These are phyloP conservation scores for Vigna trinervia DNA, from an alignment of 306 rosid genomes.

Conservation along the genomic window DNA sequence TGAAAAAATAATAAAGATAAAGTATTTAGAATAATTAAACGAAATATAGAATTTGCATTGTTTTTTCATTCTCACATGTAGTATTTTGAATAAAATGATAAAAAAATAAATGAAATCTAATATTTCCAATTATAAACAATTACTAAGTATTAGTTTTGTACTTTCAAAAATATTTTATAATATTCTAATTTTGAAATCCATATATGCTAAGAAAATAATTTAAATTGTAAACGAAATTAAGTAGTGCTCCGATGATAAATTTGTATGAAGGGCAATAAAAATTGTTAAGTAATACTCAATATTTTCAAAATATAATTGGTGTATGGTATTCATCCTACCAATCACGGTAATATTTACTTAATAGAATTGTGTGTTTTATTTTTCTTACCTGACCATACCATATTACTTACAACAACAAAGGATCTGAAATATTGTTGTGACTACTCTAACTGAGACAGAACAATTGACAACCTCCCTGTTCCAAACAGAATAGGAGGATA, in stretches of 20 bases:
- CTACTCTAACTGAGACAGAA: not conserved
- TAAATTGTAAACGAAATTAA: not conserved
- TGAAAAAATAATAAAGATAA: not conserved
- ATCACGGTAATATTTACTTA: not conserved
- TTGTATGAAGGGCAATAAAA: not conserved
- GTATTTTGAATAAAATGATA: not conserved
- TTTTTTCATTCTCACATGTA: not conserved
- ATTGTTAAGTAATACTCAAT: not conserved
- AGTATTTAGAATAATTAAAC: not conserved
- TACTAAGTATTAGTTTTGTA: not conserved
- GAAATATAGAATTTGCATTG: not conserved
- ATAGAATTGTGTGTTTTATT: too few species aligned
- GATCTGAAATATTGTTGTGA: not conserved
- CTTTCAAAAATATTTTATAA: not conserved
- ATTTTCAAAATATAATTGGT: not conserved
- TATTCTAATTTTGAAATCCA: not conserved
- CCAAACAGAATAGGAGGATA: not conserved
- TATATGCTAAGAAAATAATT: not conserved
- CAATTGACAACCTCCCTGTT: not conserved
- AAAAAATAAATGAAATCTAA: not conserved
- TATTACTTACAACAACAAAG: not conserved
- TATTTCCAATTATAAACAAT: not conserved
- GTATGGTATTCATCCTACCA: not conserved
- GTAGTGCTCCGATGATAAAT: not conserved
- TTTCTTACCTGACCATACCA: not conserved